Evolutionary conservation across 1,139 yeast genomes (phyloP), one percentile per base, ranked within the genome.

Genomic region (Blastobotrys proliferans): DNA sequence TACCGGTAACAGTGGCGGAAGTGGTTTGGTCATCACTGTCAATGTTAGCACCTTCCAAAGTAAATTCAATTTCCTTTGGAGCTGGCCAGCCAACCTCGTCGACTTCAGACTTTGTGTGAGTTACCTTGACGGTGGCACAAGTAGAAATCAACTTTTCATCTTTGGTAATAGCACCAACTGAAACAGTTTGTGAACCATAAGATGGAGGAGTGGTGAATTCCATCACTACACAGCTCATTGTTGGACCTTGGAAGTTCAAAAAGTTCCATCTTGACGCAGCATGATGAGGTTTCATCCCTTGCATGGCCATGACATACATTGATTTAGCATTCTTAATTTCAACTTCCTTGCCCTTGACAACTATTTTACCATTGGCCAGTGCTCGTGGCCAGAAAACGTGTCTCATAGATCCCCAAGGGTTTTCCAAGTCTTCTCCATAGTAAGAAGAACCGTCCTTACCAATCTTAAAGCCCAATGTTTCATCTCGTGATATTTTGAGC

Each of bases 221-320:
- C 97, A 92, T 92, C 54, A 85, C 77, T 19, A 88, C 80, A 6
- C 86, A 94, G 29, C 92, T 73, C 56, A 74, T 71, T 32, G 79
- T 70, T 38, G 79, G 75, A 19, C 94, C 83, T 61, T 87, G 96
- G 74, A 85, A 90, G 66, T 86, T 85, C 53, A 86, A 68, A 64
- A 92, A 92, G 67, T 92, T 94, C 98, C 98, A 92, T 19, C 88
- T 69, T 51, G 94, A 86, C 45, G 98, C 98, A 27, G 97, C 97
- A 66, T 92, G 98, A 65, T 92, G 97, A 11, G 98, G 98, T 67
- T 92, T 92, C 97, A 92, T 90, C 49, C 97, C 97, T 70, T 92
- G 98, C 55, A 88, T 69, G n/a, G 98, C 98, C 94, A 86, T 83
- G 40, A 92, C 95, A 62, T 81, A 88, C 95, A 90, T 83, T 45